Evolutionary conservation across 108 stramenopile species (phyloP), one percentile per base, ranked within the genome.

Genomic region (Aurantiochytrium sp.): DNA sequence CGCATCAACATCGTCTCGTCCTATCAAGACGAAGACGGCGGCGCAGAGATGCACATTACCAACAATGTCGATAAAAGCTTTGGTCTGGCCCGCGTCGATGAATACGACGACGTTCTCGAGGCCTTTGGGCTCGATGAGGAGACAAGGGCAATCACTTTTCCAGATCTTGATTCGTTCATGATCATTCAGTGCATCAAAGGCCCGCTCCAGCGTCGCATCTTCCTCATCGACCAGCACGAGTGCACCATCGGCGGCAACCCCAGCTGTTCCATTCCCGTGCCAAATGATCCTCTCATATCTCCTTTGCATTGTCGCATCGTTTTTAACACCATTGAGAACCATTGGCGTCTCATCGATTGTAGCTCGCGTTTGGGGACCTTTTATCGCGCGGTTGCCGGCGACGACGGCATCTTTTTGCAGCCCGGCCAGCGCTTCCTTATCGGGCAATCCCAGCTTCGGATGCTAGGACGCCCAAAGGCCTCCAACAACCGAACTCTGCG

Each of bases 61-160:
- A 83, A 83, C 51, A 83, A 83, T n/a, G 73, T 83, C 12, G 73
- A 83, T 44, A 83, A 83, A 44, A 83, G 73, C 73, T 83, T 83
- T 83, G 73, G 73, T 0, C 73, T 83, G n/a, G 73, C 73, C 12
- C 73, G 73, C 28, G 73, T 83, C 51, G 51, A 83, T 44, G 73
- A 83, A n/a, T 83, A 83, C 51, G 28, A 83, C 23, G 73, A 83
- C 51, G 73, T 83, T 18, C 21, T 83, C 16, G n/a, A 47, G 10
- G 73, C 73, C 21, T 83, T 83, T n/a, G 73, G 73, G 5, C 73
- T 83, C 51, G 73, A 83, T 3, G 44, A 47, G n/a, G 73, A 83
- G 12, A 83, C 73, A 10, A 10, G 73, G 12, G 6, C 49, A 12
- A 83, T 83, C n/a, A 83, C 73, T n/a, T 83, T 51, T 53, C 73